Conservation (phyloP, 2,329 filamentous ascomycete species). For the Xylaria sp. region DNA sequence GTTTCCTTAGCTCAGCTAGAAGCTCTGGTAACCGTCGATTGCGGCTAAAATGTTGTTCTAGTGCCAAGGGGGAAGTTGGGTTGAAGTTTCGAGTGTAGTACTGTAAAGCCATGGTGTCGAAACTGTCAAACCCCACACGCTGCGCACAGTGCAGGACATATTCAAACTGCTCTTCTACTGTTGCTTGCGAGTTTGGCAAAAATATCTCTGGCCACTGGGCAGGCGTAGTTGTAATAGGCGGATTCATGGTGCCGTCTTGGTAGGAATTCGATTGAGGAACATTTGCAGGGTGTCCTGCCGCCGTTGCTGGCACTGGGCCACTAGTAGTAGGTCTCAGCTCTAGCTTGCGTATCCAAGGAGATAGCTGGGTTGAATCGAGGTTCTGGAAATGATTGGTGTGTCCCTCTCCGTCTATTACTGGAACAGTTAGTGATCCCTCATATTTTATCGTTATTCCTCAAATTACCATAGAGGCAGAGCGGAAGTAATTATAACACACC, state of each 20-base stretch:
- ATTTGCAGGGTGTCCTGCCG: background rate
- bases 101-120: slow-evolving; percentile 16
- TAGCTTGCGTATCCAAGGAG: slow-evolving; percentile 2
- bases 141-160: slow-evolving; percentile 14
- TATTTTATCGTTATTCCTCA: background rate
- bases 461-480: background rate
- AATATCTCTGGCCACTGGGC: background rate
- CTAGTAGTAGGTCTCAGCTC: background rate
- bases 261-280: background rate
- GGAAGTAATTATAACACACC: too few relatives aligned
- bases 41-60: slow-evolving; percentile 14
- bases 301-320: background rate
- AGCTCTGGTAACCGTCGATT: slow-evolving; percentile 11
- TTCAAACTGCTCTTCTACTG: slow-evolving; percentile 16
- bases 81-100: slow-evolving; percentile 20
- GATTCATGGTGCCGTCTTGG: background rate
- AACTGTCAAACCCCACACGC: slow-evolving; percentile 16
- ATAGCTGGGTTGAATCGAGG: background rate
- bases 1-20: slow-evolving; percentile 15
- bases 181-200: background rate
- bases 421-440: background rate
- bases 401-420: background rate
- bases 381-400: background rate
- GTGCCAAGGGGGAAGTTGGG: background rate
- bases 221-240: background rate